Conservation (phyloP, 352 stramenopile species). For the Pythium grandisporangium region DNA sequence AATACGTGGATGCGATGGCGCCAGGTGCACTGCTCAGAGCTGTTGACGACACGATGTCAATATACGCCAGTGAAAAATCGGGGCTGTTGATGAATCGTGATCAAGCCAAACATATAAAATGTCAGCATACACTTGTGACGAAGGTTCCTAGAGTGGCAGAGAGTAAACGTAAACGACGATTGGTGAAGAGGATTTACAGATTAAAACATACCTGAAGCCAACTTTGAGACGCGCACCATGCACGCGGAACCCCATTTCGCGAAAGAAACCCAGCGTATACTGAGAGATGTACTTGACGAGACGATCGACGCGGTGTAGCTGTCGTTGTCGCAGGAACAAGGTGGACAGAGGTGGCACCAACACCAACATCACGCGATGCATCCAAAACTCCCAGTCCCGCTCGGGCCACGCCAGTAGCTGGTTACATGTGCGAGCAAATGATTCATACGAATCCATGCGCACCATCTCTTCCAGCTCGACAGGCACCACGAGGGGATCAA, state of each 20-base stretch:
- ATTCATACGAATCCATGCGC: conserved; percentile 48
- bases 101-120: too few species aligned
- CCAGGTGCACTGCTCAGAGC: neutral
- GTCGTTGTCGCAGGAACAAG: conserved; percentile 55
- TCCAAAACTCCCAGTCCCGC: conserved; percentile 52
- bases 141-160: too few species aligned
- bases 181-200: conserved; percentile 1
- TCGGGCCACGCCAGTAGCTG: conserved; percentile 48
- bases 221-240: conserved; percentile 72
- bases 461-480: conserved; percentile 52
- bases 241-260: conserved; percentile 71
- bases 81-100: conserved; percentile 16
- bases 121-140: too few species aligned
- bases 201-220: conserved; percentile 44
- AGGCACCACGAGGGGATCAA: conserved; percentile 56
- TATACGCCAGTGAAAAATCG: conserved; percentile 77
- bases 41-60: conserved; percentile 61
- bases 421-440: conserved; percentile 70
- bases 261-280: conserved; percentile 67
- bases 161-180: too few species aligned
- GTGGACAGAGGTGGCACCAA: conserved; percentile 38
- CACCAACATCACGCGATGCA: conserved; percentile 41
- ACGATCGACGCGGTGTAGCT: conserved; percentile 51
- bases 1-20: neutral
- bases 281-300: conserved; percentile 59